Conservation (phyloP, 352 stramenopile species). For the Phytophthora gonapodyides region DNA sequence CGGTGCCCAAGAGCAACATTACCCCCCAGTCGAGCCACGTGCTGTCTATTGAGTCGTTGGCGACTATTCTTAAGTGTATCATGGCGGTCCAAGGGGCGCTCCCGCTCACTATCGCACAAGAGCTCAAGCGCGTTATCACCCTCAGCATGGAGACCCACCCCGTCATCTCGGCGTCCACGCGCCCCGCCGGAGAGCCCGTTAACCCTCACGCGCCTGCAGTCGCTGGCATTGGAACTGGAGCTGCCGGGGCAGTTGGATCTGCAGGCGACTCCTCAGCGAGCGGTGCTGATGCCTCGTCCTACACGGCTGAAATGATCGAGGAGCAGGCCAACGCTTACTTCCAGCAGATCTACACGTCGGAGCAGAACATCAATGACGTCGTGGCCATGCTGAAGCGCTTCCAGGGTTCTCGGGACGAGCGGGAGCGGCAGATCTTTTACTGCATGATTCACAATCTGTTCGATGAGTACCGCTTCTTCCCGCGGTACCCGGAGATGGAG, state of each 20-base stretch:
- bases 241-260: constrained; percentile 12
- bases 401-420: constrained; percentile 94
- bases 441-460: constrained; percentile 99
- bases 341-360: constrained; percentile 99
- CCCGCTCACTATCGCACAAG: constrained; percentile 69
- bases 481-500: constrained; percentile 99
- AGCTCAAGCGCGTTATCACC: constrained; percentile 84
- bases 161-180: constrained; percentile 75
- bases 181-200: constrained; percentile 42
- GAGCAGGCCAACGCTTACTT: constrained; percentile 99
- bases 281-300: constrained; percentile 45
- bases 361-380: constrained; percentile 98
- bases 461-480: constrained; percentile 99
- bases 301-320: constrained; percentile 96
- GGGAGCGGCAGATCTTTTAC: constrained; percentile 99
- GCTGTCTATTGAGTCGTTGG: constrained; percentile 84
- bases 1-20: constrained; percentile 81
- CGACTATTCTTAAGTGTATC: constrained; percentile 84
- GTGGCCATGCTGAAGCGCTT: constrained; percentile 99
- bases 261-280: constrained; percentile 23
- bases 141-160: constrained; percentile 85
- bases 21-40: constrained; percentile 81
- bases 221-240: constrained; percentile 20
- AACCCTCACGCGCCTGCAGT: constrained; percentile 18
- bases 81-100: constrained; percentile 72